phyloP scores from a whole-genome alignment of 2,329 filamentous ascomycete genomes.

The Cryphonectria carpinicola region DNA sequence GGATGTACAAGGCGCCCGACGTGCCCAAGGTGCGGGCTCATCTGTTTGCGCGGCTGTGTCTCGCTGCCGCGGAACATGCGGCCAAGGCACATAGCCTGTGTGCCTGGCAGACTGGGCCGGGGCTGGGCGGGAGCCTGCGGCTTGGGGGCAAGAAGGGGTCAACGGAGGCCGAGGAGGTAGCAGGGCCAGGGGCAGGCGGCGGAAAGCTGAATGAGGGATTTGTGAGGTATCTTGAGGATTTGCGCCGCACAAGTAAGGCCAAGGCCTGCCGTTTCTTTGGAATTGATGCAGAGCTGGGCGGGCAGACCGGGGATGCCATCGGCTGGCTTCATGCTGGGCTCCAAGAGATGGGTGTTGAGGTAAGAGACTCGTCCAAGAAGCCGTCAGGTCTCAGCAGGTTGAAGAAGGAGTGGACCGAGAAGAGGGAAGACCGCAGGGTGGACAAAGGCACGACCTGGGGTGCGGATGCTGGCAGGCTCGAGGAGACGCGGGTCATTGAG shows the following conservation, averaged over 20 bases:
- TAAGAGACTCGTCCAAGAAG: slow-evolving; percentile 52
- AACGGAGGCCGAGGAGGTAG: slow-evolving; percentile 33
- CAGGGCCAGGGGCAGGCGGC: slow-evolving; percentile 35
- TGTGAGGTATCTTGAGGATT: slow-evolving; percentile 73
- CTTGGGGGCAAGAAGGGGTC: slow-evolving; percentile 13
- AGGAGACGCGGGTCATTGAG: slow-evolving; percentile 84
- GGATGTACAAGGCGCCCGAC: slow-evolving; percentile 92
- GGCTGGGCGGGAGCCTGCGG: slow-evolving; percentile 5
- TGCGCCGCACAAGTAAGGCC: slow-evolving; percentile 75
- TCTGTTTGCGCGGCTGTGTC: slow-evolving; percentile 83
- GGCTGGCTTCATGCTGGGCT: slow-evolving; percentile 83
- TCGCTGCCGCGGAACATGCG: slow-evolving; percentile 87
- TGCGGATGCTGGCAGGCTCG: slow-evolving; percentile 78
- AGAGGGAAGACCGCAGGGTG: slow-evolving; percentile 76
- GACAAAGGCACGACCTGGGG: slow-evolving; percentile 78
- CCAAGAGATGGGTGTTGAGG: slow-evolving; percentile 71
- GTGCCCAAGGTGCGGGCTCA: slow-evolving; percentile 88
- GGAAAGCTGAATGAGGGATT: slow-evolving; percentile 68
- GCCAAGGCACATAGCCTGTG: slow-evolving; percentile 66
- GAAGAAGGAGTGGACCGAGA: slow-evolving; percentile 76
- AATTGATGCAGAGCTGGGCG: slow-evolving; percentile 82
- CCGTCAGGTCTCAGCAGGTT: slow-evolving; percentile 64
- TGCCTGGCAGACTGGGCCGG: slow-evolving; percentile 19
- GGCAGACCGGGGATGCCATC: slow-evolving; percentile 81
- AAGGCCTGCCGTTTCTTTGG: slow-evolving; percentile 90